Base-by-base conservation (phyloP, 192 early-diverging fungal genomes). In the Dissophora ornata region DNA sequence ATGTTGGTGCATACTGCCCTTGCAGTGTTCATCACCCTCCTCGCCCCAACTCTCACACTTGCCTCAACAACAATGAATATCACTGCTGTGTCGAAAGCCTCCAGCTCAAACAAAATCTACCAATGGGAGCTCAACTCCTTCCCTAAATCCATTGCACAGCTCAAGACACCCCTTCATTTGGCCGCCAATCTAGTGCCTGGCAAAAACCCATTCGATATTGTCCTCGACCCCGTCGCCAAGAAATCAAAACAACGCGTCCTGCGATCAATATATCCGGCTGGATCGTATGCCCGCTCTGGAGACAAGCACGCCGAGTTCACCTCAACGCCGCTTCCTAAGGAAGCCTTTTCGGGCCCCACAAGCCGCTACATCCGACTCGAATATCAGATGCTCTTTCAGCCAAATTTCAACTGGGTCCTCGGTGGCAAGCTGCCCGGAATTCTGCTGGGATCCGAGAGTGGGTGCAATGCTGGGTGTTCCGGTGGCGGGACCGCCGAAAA, bases 391-490 rank as follows among this genome's bases (percentile, higher is more conserved):
- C 60, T 52, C 22, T 86, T 86, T 56, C 47, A 83, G 34, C 57
- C 61, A 13, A 78, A 74, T 0, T 89, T 89, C 64, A 60, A 85
- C n/a, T 89, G 83, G 68, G 80, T 82, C 34, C 81, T 80, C 33
- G 87, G 87, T 29, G 87, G 87, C 5, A 89, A 89, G 41, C 62
- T 89, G 11, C 87, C 87, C 3, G 87, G 87, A 30, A 59, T 87
- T 19, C 81, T 86, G 55, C 68, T 83, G 53, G 86, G 86, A 13
- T 57, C 46, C 44, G 55, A 61, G 29, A 50, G 67, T 38, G 87
- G 85, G 45, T 74, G 69, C 29, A 74, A 74, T 34, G 67, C 69
- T 24, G 87, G 68, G 24, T 67, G 52, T 45, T 79, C 58, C 49
- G 74, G 87, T 1, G 87, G 87, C 6, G 73, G 84, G 38, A 30